These are phyloP conservation scores for Rhinocladiella mackenziei DNA, from an alignment of 2,329 filamentous ascomycete species.

Conservation along the genomic window DNA sequence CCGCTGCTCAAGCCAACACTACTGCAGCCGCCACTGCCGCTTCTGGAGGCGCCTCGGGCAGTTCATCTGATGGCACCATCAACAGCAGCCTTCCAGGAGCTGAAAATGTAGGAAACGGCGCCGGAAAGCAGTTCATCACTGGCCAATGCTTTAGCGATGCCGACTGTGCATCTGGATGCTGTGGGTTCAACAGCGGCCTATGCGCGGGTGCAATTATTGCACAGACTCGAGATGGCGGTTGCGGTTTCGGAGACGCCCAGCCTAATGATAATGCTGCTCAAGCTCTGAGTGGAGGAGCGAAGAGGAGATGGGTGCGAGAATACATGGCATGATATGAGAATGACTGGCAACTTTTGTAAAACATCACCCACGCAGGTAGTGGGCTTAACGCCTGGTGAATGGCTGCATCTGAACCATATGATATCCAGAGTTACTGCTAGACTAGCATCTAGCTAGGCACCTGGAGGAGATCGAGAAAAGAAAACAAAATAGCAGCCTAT, in stretches of 20 bases:
- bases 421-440: not conserved
- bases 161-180: conserved; percentile 39
- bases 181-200: conserved; percentile 35
- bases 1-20: not conserved
- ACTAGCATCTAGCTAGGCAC: no score
- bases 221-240: conserved; percentile 29
- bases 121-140: conserved; percentile 40
- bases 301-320: conserved; percentile 11
- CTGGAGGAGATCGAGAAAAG: no score
- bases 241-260: conserved; percentile 29
- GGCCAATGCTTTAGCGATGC: conserved; percentile 37
- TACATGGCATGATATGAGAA: conserved; percentile 19
- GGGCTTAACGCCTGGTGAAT: not conserved
- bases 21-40: conserved; percentile 1
- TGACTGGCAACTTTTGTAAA: no score
- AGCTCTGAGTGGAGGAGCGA: conserved; percentile 15
- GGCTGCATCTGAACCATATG: not conserved
- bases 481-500: no score
- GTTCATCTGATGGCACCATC: no score
- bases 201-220: conserved; percentile 33
- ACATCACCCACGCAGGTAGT: conserved; percentile 7
- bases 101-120: conserved; percentile 25
- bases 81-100: conserved; percentile 16
- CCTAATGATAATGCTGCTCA: conserved; percentile 30
- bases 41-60: conserved; percentile 1